These are phyloP conservation scores for Aspergillus japonicus DNA, from an alignment of 2,329 filamentous ascomycete species.

Conservation along the genomic window DNA sequence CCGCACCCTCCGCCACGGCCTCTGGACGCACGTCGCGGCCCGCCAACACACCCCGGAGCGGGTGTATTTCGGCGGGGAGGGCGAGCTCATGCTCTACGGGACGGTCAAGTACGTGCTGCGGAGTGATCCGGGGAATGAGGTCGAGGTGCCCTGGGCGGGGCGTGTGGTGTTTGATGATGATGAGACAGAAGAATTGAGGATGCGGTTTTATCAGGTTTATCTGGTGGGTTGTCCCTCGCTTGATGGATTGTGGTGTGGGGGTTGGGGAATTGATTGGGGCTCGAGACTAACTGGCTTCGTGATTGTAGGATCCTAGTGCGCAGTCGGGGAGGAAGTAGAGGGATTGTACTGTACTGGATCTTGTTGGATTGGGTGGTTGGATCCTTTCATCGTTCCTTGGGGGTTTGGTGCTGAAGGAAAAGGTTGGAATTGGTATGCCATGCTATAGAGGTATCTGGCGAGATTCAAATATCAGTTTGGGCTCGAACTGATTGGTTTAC, in stretches of 20 bases:
- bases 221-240: conserved; percentile 28
- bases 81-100: conserved; percentile 41
- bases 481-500: too few relatives aligned
- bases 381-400: too few relatives aligned
- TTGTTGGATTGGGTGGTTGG: background rate
- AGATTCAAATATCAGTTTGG: too few relatives aligned
- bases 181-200: conserved; percentile 29
- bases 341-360: background rate
- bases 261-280: background rate
- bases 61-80: conserved; percentile 33
- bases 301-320: conserved; percentile 33
- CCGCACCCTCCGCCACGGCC: conserved; percentile 31
- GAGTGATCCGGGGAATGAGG: conserved; percentile 28
- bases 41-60: conserved; percentile 32
- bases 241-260: background rate
- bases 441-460: too few relatives aligned
- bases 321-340: conserved; percentile 36
- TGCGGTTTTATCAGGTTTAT: conserved; percentile 44
- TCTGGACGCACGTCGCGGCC: conserved; percentile 38
- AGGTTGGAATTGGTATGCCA: too few relatives aligned
- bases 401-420: too few relatives aligned
- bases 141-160: conserved; percentile 40
- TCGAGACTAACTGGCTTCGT: background rate
- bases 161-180: conserved; percentile 36
- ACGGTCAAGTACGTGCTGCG: conserved; percentile 36